phyloP scores from a whole-genome alignment of 2,329 filamentous ascomycete species.

The Penicillium sp. region DNA sequence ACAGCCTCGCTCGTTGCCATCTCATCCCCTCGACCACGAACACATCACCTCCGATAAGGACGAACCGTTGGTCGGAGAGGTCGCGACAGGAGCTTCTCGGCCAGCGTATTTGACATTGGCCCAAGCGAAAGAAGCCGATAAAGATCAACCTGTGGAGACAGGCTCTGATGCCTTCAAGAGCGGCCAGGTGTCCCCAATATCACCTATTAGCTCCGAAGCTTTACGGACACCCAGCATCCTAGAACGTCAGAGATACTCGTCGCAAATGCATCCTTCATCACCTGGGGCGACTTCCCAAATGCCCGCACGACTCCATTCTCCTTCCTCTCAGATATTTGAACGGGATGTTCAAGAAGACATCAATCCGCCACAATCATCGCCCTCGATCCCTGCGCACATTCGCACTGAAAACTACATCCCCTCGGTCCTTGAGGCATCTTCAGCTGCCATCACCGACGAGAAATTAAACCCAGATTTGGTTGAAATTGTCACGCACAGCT shows the following conservation, averaged over 20 bases:
- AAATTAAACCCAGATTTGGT: constrained; percentile 81
- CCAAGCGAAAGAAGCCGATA: constrained; percentile 9
- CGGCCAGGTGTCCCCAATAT: constrained; percentile 15
- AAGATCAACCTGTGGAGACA: constrained; percentile 5
- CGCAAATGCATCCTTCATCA: constrained; percentile 52
- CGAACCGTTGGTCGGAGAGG: constrained; percentile 5
- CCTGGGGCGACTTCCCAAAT: constrained; percentile 61
- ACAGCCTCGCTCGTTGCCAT: constrained; percentile 1
- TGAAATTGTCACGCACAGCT: constrained; percentile 82
- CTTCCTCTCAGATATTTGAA: constrained; percentile 82
- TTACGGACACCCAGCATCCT: constrained; percentile 16
- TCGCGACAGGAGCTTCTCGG: constrained; percentile 10
- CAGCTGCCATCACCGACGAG: constrained; percentile 82
- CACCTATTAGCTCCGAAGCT: constrained; percentile 23
- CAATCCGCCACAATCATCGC: constrained; percentile 62
- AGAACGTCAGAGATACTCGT: constrained; percentile 23
- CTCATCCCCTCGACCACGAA: background rate
- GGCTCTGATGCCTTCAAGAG: constrained; percentile 4
- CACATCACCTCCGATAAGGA: constrained; percentile 2
- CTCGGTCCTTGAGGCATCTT: constrained; percentile 82
- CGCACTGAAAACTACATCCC: constrained; percentile 93
- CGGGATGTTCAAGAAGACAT: constrained; percentile 83
- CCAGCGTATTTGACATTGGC: constrained; percentile 16
- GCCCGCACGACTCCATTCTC: constrained; percentile 69
- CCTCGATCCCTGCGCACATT: constrained; percentile 88